A percentile compares a stretch with the other conserved stretches of the same genome.
Evolutionary conservation across 345 rosid species (phyloP).

Genomic region (Eucalyptus melliodora): DNA sequence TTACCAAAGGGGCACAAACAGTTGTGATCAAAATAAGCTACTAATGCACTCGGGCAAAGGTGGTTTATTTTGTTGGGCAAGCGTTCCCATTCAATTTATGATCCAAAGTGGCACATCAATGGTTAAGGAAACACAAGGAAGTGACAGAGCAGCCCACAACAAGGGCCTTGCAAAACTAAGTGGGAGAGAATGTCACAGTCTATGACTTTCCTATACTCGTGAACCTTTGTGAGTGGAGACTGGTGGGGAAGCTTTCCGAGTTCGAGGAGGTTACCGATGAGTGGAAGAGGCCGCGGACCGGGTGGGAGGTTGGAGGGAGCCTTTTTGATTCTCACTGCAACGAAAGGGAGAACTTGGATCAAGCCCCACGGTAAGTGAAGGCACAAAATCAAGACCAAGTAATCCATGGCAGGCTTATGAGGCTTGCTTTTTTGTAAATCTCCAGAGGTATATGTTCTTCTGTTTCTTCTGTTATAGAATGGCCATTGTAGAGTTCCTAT

Average conservation of each 20-base stretch:
- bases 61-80: too few relatives aligned
- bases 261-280: conserved; percentile 2
- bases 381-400: neutral
- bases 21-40: too few relatives aligned
- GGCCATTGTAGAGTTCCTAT: neutral
- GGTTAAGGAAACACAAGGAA: too few relatives aligned
- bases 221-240: neutral
- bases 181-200: too few relatives aligned
- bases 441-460: neutral
- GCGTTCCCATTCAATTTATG: too few relatives aligned
- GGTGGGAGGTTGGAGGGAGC: neutral
- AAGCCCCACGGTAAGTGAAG: neutral
- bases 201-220: too few relatives aligned
- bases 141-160: rapidly evolving
- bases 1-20: too few relatives aligned
- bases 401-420: neutral
- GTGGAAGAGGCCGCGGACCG: neutral
- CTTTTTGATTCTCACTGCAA: neutral
- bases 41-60: too few relatives aligned
- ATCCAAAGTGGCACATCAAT: too few relatives aligned
- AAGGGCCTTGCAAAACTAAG: too few relatives aligned
- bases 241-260: conserved; percentile 2
- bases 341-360: neutral
- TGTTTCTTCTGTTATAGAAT: neutral
- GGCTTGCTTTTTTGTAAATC: neutral